Conservation (phyloP, 257 asterid species). For the Solanum piurae region DNA sequence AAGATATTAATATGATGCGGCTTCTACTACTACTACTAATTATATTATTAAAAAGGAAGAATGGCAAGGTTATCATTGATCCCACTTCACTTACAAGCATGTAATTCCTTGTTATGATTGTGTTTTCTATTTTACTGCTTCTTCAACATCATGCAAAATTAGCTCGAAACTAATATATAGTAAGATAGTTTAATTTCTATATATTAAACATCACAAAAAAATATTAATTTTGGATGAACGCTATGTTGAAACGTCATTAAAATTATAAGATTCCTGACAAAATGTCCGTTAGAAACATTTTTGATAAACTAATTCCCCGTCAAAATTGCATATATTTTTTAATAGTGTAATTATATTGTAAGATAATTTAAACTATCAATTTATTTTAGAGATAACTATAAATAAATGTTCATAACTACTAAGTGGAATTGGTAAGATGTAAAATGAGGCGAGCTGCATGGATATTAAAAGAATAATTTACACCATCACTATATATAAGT, state of each 20-base stretch:
- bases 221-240: background rate
- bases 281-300: background rate
- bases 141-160: background rate
- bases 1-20: background rate
- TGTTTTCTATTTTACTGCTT: conserved; percentile 19
- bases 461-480: background rate
- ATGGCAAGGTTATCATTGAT: conserved; percentile 25
- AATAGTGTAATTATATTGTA: background rate
- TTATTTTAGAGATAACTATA: background rate
- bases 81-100: conserved; percentile 32
- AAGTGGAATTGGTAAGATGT: background rate
- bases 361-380: background rate
- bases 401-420: background rate
- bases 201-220: background rate
- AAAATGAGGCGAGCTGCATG: background rate
- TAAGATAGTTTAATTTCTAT: background rate
- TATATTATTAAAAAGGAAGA: background rate
- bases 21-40: background rate
- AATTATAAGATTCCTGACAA: background rate
- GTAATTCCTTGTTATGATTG: conserved; percentile 21
- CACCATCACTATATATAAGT: background rate
- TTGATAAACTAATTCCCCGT: background rate
- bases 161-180: background rate
- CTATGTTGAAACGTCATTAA: background rate
- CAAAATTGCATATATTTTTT: background rate